Percentiles rank a stretch among this genome's conserved stretches.
phyloP scores from a whole-genome alignment of 371 early-diverging fungal species.

The Mortierella sp. region DNA sequence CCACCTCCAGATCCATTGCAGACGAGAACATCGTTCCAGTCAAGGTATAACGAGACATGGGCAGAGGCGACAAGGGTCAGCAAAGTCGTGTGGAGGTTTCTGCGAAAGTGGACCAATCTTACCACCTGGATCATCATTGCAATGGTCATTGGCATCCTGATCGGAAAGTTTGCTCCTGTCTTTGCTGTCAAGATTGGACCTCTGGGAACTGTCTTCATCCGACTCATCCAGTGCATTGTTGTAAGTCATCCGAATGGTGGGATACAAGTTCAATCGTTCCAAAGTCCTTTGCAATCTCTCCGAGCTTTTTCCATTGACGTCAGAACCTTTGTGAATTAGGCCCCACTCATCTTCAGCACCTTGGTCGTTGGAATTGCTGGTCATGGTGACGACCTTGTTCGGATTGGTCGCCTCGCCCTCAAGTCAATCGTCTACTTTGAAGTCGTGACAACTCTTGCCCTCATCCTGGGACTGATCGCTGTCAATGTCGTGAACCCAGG shows the following conservation, averaged over 20 bases:
- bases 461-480: slow-evolving; percentile 75
- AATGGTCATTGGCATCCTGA: slow-evolving; percentile 69
- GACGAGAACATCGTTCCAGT: too few species aligned
- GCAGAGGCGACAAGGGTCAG: too few species aligned
- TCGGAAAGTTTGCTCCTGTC: slow-evolving; percentile 68
- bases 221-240: slow-evolving; percentile 77
- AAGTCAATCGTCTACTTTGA: slow-evolving; percentile 77
- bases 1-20: background rate
- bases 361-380: slow-evolving; percentile 81
- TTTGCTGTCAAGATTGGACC: slow-evolving; percentile 62
- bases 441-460: slow-evolving; percentile 74
- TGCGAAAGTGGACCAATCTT: slow-evolving; percentile 59
- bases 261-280: too few species aligned
- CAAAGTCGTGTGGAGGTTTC: too few species aligned
- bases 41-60: too few species aligned
- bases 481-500: slow-evolving; percentile 80
- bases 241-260: slow-evolving; percentile 30
- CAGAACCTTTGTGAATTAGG: slow-evolving; percentile 22
- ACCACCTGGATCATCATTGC: slow-evolving; percentile 71
- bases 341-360: slow-evolving; percentile 78
- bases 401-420: slow-evolving; percentile 71
- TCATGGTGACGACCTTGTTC: slow-evolving; percentile 76
- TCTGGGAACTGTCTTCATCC: slow-evolving; percentile 68
- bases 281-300: too few species aligned
- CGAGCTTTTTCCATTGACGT: background rate